Evolutionary conservation across 441 rosid genomes (phyloP).

Genomic region (Syzygium syzygioides): DNA sequence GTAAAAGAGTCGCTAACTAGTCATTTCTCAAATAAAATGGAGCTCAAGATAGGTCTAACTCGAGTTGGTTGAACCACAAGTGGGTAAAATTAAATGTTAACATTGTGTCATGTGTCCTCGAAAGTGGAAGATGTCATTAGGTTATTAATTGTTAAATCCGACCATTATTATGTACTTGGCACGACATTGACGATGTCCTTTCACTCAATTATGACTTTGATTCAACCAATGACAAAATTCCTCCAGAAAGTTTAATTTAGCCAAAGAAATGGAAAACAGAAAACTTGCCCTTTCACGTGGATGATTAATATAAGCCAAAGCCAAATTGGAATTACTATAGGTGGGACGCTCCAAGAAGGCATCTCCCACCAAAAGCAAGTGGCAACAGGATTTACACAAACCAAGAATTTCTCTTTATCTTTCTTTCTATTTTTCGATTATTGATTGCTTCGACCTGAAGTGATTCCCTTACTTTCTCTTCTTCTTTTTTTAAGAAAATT

Average conservation of each 20-base stretch:
- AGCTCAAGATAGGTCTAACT: neutral
- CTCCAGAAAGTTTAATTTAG: neutral
- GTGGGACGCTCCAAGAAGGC: neutral
- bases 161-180: neutral
- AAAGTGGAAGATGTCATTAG: neutral
- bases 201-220: neutral
- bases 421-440: neutral
- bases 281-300: neutral
- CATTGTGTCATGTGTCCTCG: neutral
- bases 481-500: neutral
- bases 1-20: neutral
- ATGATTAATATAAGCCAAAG: neutral
- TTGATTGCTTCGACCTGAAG: neutral
- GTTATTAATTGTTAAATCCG: neutral
- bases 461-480: neutral
- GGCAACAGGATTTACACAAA: neutral
- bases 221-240: neutral
- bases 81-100: neutral
- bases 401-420: neutral
- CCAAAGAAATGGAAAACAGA: neutral
- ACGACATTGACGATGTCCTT: neutral
- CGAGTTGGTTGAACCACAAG: accelerated
- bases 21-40: neutral
- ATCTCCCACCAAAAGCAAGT: neutral
- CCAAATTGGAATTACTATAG: neutral